Base-by-base conservation (phyloP, 23 red algal genomes). In the Agarophyton chilense region DNA sequence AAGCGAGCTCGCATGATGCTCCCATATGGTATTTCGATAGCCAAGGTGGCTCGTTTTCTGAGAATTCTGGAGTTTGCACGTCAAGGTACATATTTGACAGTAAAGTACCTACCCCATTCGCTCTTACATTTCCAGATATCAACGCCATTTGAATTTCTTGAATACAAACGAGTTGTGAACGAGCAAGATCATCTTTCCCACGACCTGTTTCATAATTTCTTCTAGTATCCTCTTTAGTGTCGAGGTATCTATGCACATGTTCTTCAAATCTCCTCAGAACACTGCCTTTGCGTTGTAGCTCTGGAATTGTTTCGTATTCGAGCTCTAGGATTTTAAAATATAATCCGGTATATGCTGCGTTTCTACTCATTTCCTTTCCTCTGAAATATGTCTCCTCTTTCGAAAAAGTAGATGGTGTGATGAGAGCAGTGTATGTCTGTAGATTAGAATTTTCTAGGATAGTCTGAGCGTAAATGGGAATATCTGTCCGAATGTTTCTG, bases 41-140 rank as follows among this genome's bases (percentile, higher is more conserved):
- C 91, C 91, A 94, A 36, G 70, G 41, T 6, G 91, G 82, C 22
- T 81, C 91, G 38, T 62, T 33, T 47, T 79, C 57, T 29, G 70
- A 28, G 8, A 72, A 38, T 24, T 89, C 64, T 31, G 33, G 38
- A 31, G 44, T 47, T 26, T 77, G 91, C 4, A 94, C 74, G 41
- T 94, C 91, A 11, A 94, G 91, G 31, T 86, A 76, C 81, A 85
- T 80, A 53, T 94, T 94, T 18, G 91, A 86, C n/a, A 94, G 52
- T 55, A 94, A 54, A 9, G 91, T 94, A 12, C 68, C 80, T 26
- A 87, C 44, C 17, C 91, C 91, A 60, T 94, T 94, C 0, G 64
- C 80, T 16, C 53, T 74, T 26, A 94, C 54, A 61, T 94, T 84
- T 67, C 73, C 91, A 40, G 91, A 58, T 56, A 94, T 85, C 29